Percentiles rank a stretch among this genome's conserved stretches.
phyloP scores from a whole-genome alignment of 257 asterid species.

The Apocynum venetum region DNA sequence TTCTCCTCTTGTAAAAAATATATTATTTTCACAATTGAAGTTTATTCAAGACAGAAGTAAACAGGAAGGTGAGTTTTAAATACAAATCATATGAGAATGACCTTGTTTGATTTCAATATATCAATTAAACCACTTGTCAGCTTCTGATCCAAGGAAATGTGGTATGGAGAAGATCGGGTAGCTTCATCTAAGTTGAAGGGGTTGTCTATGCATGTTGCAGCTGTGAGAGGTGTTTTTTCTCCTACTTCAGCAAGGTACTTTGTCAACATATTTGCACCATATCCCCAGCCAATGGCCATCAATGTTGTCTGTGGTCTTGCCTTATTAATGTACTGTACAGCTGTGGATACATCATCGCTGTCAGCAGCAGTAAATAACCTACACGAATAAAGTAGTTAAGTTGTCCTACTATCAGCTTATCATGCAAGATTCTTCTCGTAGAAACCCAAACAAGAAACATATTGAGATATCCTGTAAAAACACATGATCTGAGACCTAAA shows the following conservation, averaged over 20 bases:
- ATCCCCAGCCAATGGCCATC: conserved; percentile 93
- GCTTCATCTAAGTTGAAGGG: conserved; percentile 94
- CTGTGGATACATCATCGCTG: conserved; percentile 91
- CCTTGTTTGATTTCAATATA: conserved; percentile 80
- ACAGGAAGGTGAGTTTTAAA: background rate
- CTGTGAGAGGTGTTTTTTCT: conserved; percentile 86
- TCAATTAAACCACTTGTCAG: conserved; percentile 64
- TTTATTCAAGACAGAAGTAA: background rate
- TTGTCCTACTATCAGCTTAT: conserved; percentile 50
- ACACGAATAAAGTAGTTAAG: conserved; percentile 60
- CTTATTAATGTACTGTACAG: conserved; percentile 61
- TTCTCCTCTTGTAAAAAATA: background rate
- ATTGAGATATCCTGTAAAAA: background rate
- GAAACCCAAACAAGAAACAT: conserved; percentile 7
- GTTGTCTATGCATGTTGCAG: conserved; percentile 89
- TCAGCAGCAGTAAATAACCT: conserved; percentile 99
- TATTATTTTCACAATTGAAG: background rate
- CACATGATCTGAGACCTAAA: background rate
- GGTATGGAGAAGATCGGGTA: conserved; percentile 50
- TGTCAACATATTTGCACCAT: conserved; percentile 96
- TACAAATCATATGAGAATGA: conserved; percentile 5
- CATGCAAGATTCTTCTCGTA: conserved; percentile 30
- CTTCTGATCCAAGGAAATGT: conserved; percentile 46
- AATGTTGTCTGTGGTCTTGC: conserved; percentile 92
- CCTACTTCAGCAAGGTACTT: conserved; percentile 91